Evolutionary conservation across 768 basidiomycete genomes (phyloP), one percentile per base, ranked within the genome.

Genomic region (Crassisporium funariophilum): DNA sequence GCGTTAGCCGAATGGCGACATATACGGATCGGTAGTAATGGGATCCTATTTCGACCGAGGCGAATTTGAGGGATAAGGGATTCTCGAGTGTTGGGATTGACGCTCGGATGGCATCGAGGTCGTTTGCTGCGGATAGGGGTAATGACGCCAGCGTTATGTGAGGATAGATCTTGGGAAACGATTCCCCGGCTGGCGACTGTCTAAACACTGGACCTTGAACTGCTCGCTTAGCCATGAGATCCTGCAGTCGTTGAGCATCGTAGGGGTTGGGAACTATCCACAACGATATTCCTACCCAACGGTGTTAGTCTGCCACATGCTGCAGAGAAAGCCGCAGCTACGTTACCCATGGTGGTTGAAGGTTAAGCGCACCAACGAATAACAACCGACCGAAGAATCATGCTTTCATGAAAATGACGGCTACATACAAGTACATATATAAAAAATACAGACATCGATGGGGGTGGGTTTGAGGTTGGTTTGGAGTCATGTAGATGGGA

Each of bases 21-120:
- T 82, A 83, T 15, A 90, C 83, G 0, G 86, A 88, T 54, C 84
- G 81, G 62, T 81, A 88, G 66, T 83, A 91, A 55, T 80, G 78
- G 27, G 74, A 66, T 27, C 85, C 82, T 4, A 79, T 70, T 15
- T 76, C 72, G 37, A 90, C 69, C 1, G 76, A 71, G 46, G 69
- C 58, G 61, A 90, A 89, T 22, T 64, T 50, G 54, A 79, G 64
- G 12, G 58, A 56, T 24, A 87, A 51, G 6, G 66, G 55, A 4
- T 47, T 51, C 19, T 72, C 37, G 22, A 37, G 42, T 25, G n/a
- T 49, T 12, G 49, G 44, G 36, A 66, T 57, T 10, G 56, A 50
- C 7, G 47, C 46, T 29, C 49, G 50, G 11, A 66, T 50, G 8
- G 20, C n/a, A 13, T 66, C 52, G 9, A 70, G 53, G 13, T 68